Evolutionary conservation across 345 rosid genomes (phyloP), one percentile per base, ranked within the genome.

Genomic region (Hevea brasiliensis): DNA sequence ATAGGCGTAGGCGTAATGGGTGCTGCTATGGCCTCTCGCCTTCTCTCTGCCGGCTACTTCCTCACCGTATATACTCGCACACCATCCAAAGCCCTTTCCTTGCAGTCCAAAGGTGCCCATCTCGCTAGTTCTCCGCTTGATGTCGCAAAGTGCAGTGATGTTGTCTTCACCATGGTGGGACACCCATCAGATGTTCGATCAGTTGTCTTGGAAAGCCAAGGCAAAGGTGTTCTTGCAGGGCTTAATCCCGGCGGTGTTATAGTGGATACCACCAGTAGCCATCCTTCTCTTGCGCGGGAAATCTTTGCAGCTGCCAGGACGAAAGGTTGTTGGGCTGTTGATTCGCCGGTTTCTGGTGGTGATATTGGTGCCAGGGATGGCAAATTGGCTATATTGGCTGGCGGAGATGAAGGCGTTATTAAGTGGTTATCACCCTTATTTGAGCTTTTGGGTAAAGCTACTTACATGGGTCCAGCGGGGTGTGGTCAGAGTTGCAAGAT

Each of bases 1-100:
- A 90, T 90, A 41, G 96, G 96, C 26, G 85, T 90, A 75, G 97
- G 98, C 29, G 83, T 90, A 0, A 92, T 90, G 96, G 97, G 98
- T 35, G 86, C 88, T 0, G 88, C 96, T 24, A 90, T 90, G 94
- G 97, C 90, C n/a, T 71, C 93, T 26, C 96, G 86, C 79, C 80
- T 94, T 72, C 85, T 92, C 73, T 66, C 89, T 14, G 88, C 92
- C 23, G 93, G 96, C 61, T 92, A 89, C 78, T 67, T 74, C 6
- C 72, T 92, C 77, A 79, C 89, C 66, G 17, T 89, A 79, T 94
- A 88, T 74, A 90, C 93, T 67, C 96, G 98, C 45, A 73, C 74
- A 51, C 92, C 82, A 1, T 82, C 89, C 2, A 94, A 88, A 48
- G 80, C 93, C 70, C 62, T 72, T n/a, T 64, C 81, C 18, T 86